Base-by-base conservation (phyloP, 495 filamentous ascomycete species). In the Hypoxylon crocopeplum region DNA sequence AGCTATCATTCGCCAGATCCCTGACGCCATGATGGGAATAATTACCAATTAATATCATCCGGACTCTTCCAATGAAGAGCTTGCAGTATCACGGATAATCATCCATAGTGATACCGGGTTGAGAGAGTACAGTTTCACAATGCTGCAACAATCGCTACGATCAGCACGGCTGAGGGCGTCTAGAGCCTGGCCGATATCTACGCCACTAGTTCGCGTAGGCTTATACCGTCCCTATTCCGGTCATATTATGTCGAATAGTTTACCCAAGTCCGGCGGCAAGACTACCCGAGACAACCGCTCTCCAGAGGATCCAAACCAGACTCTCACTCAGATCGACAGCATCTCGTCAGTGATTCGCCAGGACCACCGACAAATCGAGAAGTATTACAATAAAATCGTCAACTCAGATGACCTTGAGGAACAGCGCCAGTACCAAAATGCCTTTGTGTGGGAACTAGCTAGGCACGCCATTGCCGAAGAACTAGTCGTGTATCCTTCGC, bases 391-490 rank as follows among this genome's bases (percentile, higher is more conserved):
- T 40, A 77, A 84, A 6, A 84, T 90, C 52, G 57, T 84, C 37
- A 70, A 72, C 37, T 63, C 82, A 7, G 70, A 62, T 2, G 75
- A 82, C 30, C 55, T 70, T 16, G 79, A 85, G 45, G 73, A 79
- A 5, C 79, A 79, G 60, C 70, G 63, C 1, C 71, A 77, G 12
- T 90, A 74, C 70, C 81, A 84, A 68, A 90, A 90, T 49, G 80
- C 82, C 41, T 87, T 90, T 51, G 83, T 84, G 24, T 91, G 88
- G 88, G 85, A 86, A 61, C 72, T 91, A 2, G 84, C 89, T 8
- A 81, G 87, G 7, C 83, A 89, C 63, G 79, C 81, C 0, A 74
- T 89, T 61, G 83, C 75, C 47, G 85, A 91, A 68, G 88, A 91
- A 72, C 69, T 91, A 1, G 81, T 88, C 29, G 77, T 91, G 12